These are phyloP conservation scores for Penicillium silybi DNA, from an alignment of 495 filamentous ascomycete species.

Conservation along the genomic window DNA sequence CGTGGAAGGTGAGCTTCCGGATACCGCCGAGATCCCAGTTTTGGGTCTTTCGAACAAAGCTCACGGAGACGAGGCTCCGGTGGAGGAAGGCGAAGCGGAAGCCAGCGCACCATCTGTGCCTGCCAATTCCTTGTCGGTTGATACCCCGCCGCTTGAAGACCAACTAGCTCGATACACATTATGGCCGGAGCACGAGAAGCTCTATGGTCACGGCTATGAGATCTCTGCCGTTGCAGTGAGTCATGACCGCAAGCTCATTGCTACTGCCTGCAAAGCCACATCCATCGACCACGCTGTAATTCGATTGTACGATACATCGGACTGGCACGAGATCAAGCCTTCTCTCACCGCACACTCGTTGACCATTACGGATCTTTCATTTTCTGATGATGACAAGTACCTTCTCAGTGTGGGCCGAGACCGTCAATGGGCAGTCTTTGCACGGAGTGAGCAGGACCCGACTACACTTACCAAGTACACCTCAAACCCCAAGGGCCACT, in stretches of 20 bases:
- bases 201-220: constrained; percentile 99
- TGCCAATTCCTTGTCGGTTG: constrained; percentile 34
- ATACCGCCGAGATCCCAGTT: constrained; percentile 89
- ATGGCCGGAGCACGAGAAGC: constrained; percentile 94
- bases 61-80: constrained; percentile 50
- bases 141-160: constrained; percentile 83
- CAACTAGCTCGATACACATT: constrained; percentile 84
- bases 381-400: constrained; percentile 67
- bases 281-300: constrained; percentile 93
- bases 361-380: constrained; percentile 76
- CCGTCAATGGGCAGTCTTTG: constrained; percentile 81
- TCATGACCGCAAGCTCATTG: constrained; percentile 68
- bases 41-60: constrained; percentile 97
- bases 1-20: constrained; percentile 55
- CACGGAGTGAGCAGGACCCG: constrained; percentile 36
- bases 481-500: constrained; percentile 77
- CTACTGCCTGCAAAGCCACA: constrained; percentile 90
- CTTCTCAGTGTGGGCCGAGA: constrained; percentile 90
- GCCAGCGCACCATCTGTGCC: constrained; percentile 21
- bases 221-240: constrained; percentile 85
- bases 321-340: constrained; percentile 86
- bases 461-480: constrained; percentile 51
- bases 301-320: constrained; percentile 76
- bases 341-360: constrained; percentile 74
- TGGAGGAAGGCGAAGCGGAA: constrained; percentile 48